A percentile compares a stretch with the other conserved stretches of the same genome.
phyloP scores from a whole-genome alignment of 2,329 filamentous ascomycete genomes.

The Penicillium hordei region DNA sequence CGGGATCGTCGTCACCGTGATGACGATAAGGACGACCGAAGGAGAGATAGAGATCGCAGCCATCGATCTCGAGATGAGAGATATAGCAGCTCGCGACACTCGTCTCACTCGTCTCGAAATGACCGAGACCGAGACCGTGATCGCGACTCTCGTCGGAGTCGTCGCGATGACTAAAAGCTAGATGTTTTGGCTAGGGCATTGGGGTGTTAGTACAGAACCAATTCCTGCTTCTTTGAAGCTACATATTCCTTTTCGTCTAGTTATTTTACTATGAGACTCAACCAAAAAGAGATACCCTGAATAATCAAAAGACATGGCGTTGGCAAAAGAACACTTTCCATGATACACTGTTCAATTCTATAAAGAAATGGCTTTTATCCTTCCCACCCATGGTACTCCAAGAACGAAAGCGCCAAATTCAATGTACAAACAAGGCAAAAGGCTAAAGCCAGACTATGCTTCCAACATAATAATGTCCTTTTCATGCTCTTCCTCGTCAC shows the following conservation, averaged over 20 bases:
- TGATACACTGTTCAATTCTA: constrained; percentile 21
- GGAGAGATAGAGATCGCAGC: constrained; percentile 32
- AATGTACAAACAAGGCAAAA: constrained; percentile 23
- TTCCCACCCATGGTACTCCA: constrained; percentile 25
- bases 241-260: background rate
- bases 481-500: constrained; percentile 31
- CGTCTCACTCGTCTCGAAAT: constrained; percentile 34
- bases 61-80: constrained; percentile 33
- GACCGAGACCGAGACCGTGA: constrained; percentile 30
- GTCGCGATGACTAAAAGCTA: constrained; percentile 28
- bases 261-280: background rate
- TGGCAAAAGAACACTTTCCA: background rate
- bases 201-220: constrained; percentile 5
- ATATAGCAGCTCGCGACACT: constrained; percentile 35
- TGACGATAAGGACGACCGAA: constrained; percentile 24
- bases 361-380: constrained; percentile 28
- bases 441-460: constrained; percentile 24
- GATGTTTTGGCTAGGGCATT: background rate
- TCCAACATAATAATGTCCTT: constrained; percentile 45
- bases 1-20: constrained; percentile 37
- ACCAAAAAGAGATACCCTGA: constrained; percentile 24
- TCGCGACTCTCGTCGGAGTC: constrained; percentile 33
- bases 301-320: constrained; percentile 2
- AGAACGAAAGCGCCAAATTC: constrained; percentile 25
- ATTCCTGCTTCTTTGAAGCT: constrained; percentile 1